phyloP scores from a whole-genome alignment of 2,329 filamentous ascomycete species.

The Alternaria brassicicola region DNA sequence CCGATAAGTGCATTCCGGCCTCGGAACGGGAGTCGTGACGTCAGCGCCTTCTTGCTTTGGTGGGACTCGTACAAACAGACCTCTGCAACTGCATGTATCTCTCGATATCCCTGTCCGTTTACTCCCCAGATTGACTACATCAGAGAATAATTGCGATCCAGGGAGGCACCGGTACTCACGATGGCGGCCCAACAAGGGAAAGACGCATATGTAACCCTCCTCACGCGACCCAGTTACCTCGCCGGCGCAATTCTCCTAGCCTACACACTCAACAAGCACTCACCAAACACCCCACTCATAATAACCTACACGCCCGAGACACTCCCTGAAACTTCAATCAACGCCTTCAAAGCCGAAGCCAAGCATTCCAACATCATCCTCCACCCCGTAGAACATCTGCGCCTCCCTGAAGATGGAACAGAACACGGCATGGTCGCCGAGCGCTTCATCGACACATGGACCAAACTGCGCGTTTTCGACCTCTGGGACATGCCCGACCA shows the following conservation, averaged over 20 bases:
- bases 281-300: slow-evolving; percentile 56
- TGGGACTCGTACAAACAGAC: not conserved
- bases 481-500: slow-evolving; percentile 33
- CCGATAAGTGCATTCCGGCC: slow-evolving; percentile 8
- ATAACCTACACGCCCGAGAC: slow-evolving; percentile 56
- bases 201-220: slow-evolving; percentile 57
- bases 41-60: slow-evolving; percentile 16
- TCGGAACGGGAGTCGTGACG: slow-evolving; percentile 30
- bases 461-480: slow-evolving; percentile 61
- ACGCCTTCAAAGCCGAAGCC: slow-evolving; percentile 52
- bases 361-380: slow-evolving; percentile 50
- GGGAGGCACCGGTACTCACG: not conserved
- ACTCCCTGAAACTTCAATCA: slow-evolving; percentile 49
- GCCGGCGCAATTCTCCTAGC: slow-evolving; percentile 59
- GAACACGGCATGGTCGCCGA: slow-evolving; percentile 54
- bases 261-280: slow-evolving; percentile 55
- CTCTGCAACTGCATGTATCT: not conserved
- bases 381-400: slow-evolving; percentile 50
- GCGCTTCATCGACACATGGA: slow-evolving; percentile 62
- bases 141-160: not conserved
- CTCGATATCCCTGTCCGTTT: not conserved
- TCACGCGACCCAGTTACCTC: slow-evolving; percentile 60
- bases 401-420: slow-evolving; percentile 42
- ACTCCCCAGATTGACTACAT: not conserved
- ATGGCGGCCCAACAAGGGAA: slow-evolving; percentile 17